Evolutionary conservation across 352 stramenopile species (phyloP).

Genomic region (Globisporangium paddicum): DNA sequence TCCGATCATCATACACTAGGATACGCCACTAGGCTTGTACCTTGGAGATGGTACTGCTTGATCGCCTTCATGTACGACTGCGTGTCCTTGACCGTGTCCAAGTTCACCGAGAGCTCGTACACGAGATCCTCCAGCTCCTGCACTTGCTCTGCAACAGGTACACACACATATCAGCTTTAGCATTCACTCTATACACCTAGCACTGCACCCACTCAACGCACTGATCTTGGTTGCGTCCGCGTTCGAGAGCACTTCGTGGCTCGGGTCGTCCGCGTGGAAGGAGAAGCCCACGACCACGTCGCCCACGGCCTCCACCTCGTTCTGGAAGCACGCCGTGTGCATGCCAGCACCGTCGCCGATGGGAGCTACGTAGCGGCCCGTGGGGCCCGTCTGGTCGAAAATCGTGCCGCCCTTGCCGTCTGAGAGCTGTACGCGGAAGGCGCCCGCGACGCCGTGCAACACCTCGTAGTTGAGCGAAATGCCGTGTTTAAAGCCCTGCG

Average conservation of each 20-base stretch:
- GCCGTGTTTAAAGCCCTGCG: slow-evolving; percentile 68
- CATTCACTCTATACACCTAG: neutral
- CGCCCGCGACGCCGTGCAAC: slow-evolving; percentile 62
- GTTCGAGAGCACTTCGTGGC: slow-evolving; percentile 84
- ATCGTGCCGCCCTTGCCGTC: slow-evolving; percentile 53
- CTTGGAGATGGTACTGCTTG: slow-evolving; percentile 68
- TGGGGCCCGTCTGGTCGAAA: slow-evolving; percentile 49
- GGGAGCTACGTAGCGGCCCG: slow-evolving; percentile 46
- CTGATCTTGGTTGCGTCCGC: slow-evolving; percentile 86
- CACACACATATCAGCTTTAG: neutral
- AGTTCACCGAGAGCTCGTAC: slow-evolving; percentile 78
- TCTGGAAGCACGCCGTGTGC: slow-evolving; percentile 79
- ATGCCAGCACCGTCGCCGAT: slow-evolving; percentile 44
- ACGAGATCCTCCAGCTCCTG: slow-evolving; percentile 85
- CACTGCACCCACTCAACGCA: slow-evolving; percentile 26
- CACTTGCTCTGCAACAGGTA: slow-evolving; percentile 56
- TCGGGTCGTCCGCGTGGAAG: slow-evolving; percentile 81
- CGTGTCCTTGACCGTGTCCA: slow-evolving; percentile 86
- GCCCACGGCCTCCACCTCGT: slow-evolving; percentile 44
- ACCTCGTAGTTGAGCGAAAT: slow-evolving; percentile 87
- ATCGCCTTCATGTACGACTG: slow-evolving; percentile 87
- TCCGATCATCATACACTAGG: neutral
- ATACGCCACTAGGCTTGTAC: slow-evolving; percentile 5
- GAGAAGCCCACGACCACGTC: slow-evolving; percentile 83
- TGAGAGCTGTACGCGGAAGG: slow-evolving; percentile 59